phyloP scores from a whole-genome alignment of 306 rosid species.

The Cucurbita ficifolia region DNA sequence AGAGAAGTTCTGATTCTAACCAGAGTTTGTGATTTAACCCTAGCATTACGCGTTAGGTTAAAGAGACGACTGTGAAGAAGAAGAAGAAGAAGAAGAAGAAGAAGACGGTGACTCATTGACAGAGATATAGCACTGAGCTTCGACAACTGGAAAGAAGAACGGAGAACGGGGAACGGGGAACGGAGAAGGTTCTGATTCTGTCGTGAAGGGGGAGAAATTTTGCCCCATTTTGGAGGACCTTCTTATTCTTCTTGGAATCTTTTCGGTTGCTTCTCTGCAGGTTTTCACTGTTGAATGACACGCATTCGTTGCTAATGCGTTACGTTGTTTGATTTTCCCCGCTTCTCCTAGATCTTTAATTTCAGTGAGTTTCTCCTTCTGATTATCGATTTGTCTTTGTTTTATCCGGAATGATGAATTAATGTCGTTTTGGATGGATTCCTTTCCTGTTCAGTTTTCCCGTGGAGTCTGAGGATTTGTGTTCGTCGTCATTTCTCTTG shows the following conservation, averaged over 20 bases:
- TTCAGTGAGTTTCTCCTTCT: slow-evolving; percentile 25
- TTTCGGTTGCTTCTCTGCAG: background rate
- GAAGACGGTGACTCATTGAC: background rate
- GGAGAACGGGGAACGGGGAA: background rate
- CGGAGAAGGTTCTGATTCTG: slow-evolving; percentile 11
- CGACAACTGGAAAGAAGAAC: background rate
- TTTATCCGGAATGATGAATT: background rate
- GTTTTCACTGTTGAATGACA: background rate
- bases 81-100: background rate
- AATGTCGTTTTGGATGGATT: no score
- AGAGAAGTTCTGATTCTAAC: slow-evolving; percentile 17
- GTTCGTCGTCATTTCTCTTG: background rate
- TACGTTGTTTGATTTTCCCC: background rate
- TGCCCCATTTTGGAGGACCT: background rate
- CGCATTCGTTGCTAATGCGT: background rate
- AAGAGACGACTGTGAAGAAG: slow-evolving; percentile 13
- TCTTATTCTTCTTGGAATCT: slow-evolving; percentile 7
- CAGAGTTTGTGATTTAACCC: slow-evolving; percentile 26
- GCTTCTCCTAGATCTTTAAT: slow-evolving; percentile 37
- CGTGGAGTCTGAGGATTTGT: background rate
- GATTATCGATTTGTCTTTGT: background rate
- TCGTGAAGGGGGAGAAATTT: slow-evolving; percentile 16
- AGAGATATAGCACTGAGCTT: background rate
- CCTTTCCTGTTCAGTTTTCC: no score
- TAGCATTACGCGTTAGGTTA: slow-evolving; percentile 23